Percentiles rank a stretch among this genome's conserved stretches.
These are phyloP conservation scores for Erucastrum elatum DNA, from an alignment of 345 rosid species.

Conservation along the genomic window DNA sequence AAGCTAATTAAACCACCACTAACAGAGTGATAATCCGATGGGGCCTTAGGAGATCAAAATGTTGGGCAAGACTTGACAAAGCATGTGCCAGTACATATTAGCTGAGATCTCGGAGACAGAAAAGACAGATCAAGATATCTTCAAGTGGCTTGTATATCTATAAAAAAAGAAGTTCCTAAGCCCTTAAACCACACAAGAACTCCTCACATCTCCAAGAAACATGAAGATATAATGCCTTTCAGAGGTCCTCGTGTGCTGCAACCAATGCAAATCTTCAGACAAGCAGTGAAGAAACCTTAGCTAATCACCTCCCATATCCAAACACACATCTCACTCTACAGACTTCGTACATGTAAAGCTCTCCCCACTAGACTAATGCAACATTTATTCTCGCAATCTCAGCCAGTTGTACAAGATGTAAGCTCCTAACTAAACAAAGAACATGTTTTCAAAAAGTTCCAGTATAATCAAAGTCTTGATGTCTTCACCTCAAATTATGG, in stretches of 20 bases:
- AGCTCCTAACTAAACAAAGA: neutral
- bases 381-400: neutral
- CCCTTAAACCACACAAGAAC: too few relatives aligned
- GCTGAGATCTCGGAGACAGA: neutral
- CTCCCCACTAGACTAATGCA: neutral
- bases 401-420: neutral
- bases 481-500: neutral
- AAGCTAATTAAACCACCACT: neutral
- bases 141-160: too few relatives aligned
- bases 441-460: conserved; percentile 5
- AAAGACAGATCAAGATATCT: too few relatives aligned
- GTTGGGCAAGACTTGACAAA: neutral
- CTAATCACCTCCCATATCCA: conserved; percentile 11
- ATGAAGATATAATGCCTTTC: neutral
- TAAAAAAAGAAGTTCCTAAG: too few relatives aligned
- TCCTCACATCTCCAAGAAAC: too few relatives aligned
- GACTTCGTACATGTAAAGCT: conserved; percentile 1
- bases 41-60: conserved; percentile 13
- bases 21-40: neutral
- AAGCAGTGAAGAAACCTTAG: conserved; percentile 13
- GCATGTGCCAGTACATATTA: conserved; percentile 18
- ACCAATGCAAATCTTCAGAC: conserved; percentile 5
- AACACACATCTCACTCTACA: conserved; percentile 1
- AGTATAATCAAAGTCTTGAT: neutral
- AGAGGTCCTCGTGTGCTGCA: conserved; percentile 12